A percentile compares a stretch with the other conserved stretches of the same genome.
These are phyloP conservation scores for Neurospora sp. DNA, from an alignment of 495 filamentous ascomycete genomes.

Conservation along the genomic window DNA sequence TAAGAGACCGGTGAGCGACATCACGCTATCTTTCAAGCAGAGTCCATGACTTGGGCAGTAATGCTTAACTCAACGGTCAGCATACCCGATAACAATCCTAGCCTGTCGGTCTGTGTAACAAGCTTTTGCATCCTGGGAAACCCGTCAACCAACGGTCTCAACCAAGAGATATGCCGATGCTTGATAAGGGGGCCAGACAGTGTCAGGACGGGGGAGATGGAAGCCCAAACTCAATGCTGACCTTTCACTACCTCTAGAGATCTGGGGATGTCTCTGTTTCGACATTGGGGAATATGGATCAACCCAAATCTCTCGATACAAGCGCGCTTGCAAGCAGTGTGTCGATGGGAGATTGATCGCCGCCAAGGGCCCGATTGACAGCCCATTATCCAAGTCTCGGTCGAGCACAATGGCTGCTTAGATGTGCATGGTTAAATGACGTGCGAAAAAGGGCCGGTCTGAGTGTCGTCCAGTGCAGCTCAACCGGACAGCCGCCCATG, in stretches of 20 bases:
- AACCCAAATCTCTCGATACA: background rate
- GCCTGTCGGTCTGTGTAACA: background rate
- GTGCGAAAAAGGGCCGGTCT: background rate
- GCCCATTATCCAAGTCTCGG: background rate
- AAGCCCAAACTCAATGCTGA: background rate
- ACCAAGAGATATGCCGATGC: background rate
- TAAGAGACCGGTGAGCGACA: background rate
- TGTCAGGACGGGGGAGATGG: background rate
- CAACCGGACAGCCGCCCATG: background rate
- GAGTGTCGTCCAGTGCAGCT: background rate
- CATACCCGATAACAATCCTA: background rate
- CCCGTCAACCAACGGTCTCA: background rate
- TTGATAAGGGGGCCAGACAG: background rate
- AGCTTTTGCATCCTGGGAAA: background rate
- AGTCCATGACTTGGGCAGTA: background rate
- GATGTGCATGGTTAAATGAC: background rate
- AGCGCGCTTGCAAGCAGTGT: background rate
- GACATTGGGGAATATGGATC: background rate
- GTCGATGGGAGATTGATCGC: constrained; percentile 15
- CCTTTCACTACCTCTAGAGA: background rate
- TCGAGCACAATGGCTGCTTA: background rate
- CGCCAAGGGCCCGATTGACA: background rate
- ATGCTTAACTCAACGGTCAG: background rate
- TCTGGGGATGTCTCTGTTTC: background rate
- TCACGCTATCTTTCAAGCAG: background rate